Evolutionary conservation across 306 rosid species (phyloP), one percentile per base, ranked within the genome.

Genomic region (Urtica urens): DNA sequence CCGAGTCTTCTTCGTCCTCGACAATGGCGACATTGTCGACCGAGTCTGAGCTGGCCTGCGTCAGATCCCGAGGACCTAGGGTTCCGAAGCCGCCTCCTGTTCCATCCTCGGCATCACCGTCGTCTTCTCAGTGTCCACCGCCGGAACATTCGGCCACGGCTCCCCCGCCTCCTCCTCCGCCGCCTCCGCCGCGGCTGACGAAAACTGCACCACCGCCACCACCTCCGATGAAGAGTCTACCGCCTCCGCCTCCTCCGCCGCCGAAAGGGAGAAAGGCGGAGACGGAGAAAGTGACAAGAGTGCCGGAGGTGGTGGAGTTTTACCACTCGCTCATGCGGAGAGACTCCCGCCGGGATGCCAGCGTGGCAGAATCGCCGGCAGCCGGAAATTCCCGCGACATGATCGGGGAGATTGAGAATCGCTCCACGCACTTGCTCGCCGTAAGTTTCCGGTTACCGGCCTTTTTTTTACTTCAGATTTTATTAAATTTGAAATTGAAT

Each of bases 361-460:
- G 67, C 56, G 42, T 14, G 10, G 23, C 65, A 7, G 96, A 79
- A 46, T 68, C 49, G 0, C 78, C 80, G 65, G 53, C 80, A 8
- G 70, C 85, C 30, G 66, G 92, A 37, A 92, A 73, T 24, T 71
- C 99, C 17, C 96, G 99, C 4, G 94, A 85, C 72, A 92, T 92
- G 99, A 92, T 92, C 79, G 99, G 96, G 34, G 99, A 92, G 80
- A 92, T 92, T n/a, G 99, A 85, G 79, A 92, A 92, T 71, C 96
- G 99, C n/a, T 92, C 99, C 1, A 39, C 94, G 38, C 76, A 92
- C 62, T 54, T 92, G 59, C 74, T 79, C 52, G 94, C 94, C 31
- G 99, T 92, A 73, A 77, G 99, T 81, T 47, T 48, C 52, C 63
- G 44, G 44, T 64, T 0, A 7, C 55, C 62, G 51, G 46, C 51